Conservation (phyloP, 176 grass and related monocot genomes). For the Zoysia japonica region DNA sequence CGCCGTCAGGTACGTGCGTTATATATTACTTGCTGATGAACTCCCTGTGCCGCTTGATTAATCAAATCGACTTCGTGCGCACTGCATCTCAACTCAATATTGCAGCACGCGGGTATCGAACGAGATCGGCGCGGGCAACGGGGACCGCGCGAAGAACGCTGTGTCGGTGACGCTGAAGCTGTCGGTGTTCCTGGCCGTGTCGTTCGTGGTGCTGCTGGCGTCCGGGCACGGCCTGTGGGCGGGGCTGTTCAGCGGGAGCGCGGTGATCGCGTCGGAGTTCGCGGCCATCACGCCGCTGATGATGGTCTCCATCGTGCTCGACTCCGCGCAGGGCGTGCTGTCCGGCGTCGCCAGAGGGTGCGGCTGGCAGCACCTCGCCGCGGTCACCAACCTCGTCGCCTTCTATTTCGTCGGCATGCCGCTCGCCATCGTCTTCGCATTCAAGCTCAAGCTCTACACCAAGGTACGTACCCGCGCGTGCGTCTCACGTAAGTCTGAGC, state of each 20-base stretch:
- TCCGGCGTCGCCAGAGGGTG: conserved; percentile 89
- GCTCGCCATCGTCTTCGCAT: conserved; percentile 64
- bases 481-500: too few relatives aligned
- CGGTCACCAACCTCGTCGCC: conserved; percentile 81
- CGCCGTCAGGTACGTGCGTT: conserved; percentile 60
- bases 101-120: conserved; percentile 85
- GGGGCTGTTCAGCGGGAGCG: conserved; percentile 65
- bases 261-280: conserved; percentile 56
- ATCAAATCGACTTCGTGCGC: too few relatives aligned
- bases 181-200: conserved; percentile 61
- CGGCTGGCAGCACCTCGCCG: conserved; percentile 89
- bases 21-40: neutral
- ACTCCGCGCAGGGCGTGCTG: conserved; percentile 78
- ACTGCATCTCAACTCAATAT: neutral
- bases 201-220: conserved; percentile 56
- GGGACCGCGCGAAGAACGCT: conserved; percentile 64
- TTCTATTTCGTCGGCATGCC: conserved; percentile 91
- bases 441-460: conserved; percentile 61
- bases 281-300: conserved; percentile 64
- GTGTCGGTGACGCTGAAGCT: conserved; percentile 72
- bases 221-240: conserved; percentile 69
- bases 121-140: conserved; percentile 74
- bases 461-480: conserved; percentile 23
- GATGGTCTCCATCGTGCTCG: conserved; percentile 67
- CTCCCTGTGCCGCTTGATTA: neutral